Conservation (phyloP, 73 alveolate species). For the Durusdinium trenchii region DNA sequence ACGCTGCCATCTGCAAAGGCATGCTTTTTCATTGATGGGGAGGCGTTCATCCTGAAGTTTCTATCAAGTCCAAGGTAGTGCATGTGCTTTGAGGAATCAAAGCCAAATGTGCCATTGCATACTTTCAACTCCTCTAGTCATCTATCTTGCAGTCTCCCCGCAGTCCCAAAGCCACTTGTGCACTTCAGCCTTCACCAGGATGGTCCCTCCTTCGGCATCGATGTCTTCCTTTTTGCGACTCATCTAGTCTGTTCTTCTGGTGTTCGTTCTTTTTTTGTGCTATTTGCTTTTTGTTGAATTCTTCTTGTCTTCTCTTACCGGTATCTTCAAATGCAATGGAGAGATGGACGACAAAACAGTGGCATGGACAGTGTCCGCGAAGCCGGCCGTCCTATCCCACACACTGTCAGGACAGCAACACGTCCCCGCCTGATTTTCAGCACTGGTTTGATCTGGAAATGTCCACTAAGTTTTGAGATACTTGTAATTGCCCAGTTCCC, state of each 20-base stretch:
- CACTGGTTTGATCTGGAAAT: too few relatives aligned
- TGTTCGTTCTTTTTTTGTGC: neutral
- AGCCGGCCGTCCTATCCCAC: slow-evolving; percentile 50
- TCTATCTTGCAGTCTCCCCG: too few relatives aligned
- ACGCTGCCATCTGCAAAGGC: neutral
- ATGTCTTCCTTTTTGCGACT: neutral
- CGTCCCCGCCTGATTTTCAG: slow-evolving; percentile 30
- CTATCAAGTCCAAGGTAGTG: neutral
- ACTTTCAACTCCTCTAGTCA: neutral
- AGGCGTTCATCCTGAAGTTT: neutral
- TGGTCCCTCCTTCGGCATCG: slow-evolving; percentile 1
- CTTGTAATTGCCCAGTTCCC: too few relatives aligned
- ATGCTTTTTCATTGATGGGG: neutral
- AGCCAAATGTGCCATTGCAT: neutral
- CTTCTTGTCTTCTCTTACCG: neutral
- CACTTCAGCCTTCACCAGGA: slow-evolving; percentile 38
- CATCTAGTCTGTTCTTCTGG: neutral
- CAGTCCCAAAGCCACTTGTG: slow-evolving; percentile 85
- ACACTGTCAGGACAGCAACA: neutral
- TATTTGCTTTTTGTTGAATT: neutral
- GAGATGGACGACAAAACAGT: too few relatives aligned
- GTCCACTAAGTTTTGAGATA: too few relatives aligned
- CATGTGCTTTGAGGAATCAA: neutral
- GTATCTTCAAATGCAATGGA: too few relatives aligned
- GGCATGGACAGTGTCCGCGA: too few relatives aligned